phyloP scores from a whole-genome alignment of 2,329 filamentous ascomycete species.

The Trichoderma atrobrunneum region DNA sequence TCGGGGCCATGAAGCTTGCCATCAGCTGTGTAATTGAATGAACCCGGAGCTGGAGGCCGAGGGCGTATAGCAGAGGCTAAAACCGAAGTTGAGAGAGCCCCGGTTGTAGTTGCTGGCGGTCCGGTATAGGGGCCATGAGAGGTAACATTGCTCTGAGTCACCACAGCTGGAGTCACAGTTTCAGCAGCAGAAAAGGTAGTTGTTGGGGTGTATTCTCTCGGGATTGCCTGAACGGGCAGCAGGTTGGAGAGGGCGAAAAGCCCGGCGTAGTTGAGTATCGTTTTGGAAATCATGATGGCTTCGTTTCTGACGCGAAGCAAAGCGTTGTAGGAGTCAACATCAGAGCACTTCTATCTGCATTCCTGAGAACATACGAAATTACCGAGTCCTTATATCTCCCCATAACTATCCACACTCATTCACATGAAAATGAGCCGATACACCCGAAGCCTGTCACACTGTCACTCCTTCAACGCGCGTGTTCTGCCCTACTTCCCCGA shows the following conservation, averaged over 20 bases:
- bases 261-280: neutral
- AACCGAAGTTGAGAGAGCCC: slow-evolving; percentile 60
- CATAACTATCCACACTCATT: neutral
- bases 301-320: neutral
- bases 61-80: slow-evolving; percentile 57
- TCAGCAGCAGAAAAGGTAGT: slow-evolving; percentile 36
- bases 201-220: slow-evolving; percentile 22
- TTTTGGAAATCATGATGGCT: neutral
- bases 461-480: neutral
- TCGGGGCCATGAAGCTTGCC: slow-evolving; percentile 65
- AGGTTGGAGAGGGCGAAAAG: neutral
- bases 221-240: neutral
- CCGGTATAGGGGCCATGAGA: slow-evolving; percentile 69
- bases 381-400: neutral
- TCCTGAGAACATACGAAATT: neutral
- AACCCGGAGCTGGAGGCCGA: slow-evolving; percentile 56
- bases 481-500: neutral
- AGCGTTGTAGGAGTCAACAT: neutral
- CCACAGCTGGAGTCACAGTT: slow-evolving; percentile 26
- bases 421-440: neutral
- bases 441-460: neutral
- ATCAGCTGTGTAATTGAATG: slow-evolving; percentile 68
- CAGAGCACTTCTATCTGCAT: neutral
- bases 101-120: slow-evolving; percentile 62
- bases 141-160: slow-evolving; percentile 54